Conservation (phyloP, 192 early-diverging fungal species). For the Coemansia sp. region DNA sequence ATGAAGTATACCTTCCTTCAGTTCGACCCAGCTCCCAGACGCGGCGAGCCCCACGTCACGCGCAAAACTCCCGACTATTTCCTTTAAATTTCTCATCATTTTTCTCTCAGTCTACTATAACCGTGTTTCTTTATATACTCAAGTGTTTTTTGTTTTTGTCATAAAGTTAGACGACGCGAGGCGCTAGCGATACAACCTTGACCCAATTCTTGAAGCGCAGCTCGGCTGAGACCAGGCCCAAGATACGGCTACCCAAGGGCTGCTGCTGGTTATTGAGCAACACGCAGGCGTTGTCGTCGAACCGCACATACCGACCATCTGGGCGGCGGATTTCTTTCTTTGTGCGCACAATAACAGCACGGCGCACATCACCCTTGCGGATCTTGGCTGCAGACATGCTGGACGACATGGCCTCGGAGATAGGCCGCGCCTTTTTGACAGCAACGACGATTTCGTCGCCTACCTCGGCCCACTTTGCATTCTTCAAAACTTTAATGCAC, state of each 20-base stretch:
- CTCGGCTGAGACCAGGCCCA: slow-evolving; percentile 90
- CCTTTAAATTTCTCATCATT: slow-evolving; percentile 64
- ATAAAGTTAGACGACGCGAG: slow-evolving; percentile 70
- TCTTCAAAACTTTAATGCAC: slow-evolving; percentile 91
- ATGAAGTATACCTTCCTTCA: slow-evolving; percentile 99
- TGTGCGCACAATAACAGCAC: slow-evolving; percentile 90
- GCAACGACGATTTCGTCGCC: slow-evolving; percentile 96
- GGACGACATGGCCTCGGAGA: slow-evolving; percentile 61
- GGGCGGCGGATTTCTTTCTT: slow-evolving; percentile 85
- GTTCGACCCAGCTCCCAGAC: slow-evolving; percentile 97
- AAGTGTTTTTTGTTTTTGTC: not conserved
- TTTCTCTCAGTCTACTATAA: slow-evolving; percentile 3
- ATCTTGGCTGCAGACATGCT: slow-evolving; percentile 68
- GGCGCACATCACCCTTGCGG: slow-evolving; percentile 93
- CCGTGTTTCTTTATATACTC: slow-evolving; percentile 8
- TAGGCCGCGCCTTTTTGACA: slow-evolving; percentile 91
- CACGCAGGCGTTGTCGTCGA: slow-evolving; percentile 98
- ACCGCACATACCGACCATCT: slow-evolving; percentile 90
- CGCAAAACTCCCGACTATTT: slow-evolving; percentile 99
- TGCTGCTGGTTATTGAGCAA: slow-evolving; percentile 93
- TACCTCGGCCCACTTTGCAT: slow-evolving; percentile 70
- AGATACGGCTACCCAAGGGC: slow-evolving; percentile 91
- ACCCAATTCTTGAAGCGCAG: slow-evolving; percentile 93
- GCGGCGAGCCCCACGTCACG: slow-evolving; percentile 98
- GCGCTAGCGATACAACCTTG: slow-evolving; percentile 93